Conservation (phyloP, 2,329 filamentous ascomycete genomes). For the Pseudogymnoascus sp. region DNA sequence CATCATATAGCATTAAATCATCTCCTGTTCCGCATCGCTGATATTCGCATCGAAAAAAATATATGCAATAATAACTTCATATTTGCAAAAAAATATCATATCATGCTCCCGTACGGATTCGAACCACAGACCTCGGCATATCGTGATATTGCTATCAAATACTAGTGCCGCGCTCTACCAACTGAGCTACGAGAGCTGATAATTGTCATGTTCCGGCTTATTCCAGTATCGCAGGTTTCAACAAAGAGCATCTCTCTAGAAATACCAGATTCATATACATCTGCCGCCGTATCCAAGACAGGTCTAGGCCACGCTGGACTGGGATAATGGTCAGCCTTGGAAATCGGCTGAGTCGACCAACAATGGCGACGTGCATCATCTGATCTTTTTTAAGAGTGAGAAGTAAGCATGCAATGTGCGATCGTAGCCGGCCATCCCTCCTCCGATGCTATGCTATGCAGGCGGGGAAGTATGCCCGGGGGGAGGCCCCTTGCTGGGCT, state of each 20-base stretch:
- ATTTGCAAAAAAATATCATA: too few relatives aligned
- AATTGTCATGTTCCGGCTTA: background rate
- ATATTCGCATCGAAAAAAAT: too few relatives aligned
- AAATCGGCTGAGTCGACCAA: background rate
- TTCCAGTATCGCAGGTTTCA: background rate
- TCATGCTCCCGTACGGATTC: background rate
- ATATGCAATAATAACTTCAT: too few relatives aligned
- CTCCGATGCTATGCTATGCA: background rate
- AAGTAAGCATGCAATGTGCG: background rate
- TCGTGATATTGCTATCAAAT: background rate
- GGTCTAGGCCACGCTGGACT: background rate
- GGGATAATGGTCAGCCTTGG: background rate
- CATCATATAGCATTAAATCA: too few relatives aligned
- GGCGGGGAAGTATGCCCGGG: background rate
- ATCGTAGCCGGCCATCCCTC: background rate
- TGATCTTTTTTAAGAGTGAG: background rate
- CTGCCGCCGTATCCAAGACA: background rate
- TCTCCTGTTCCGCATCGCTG: too few relatives aligned
- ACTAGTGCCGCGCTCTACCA: conserved; percentile 3
- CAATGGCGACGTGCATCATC: conserved; percentile 1
- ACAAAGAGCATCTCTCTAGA: background rate
- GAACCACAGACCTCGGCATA: background rate
- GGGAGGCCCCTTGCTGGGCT: background rate
- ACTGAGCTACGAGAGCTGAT: background rate
- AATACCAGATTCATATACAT: background rate